Percentiles rank a stretch among this genome's conserved stretches.
Conservation (phyloP, 192 early-diverging fungal species). For the Umbelopsis sp. region DNA sequence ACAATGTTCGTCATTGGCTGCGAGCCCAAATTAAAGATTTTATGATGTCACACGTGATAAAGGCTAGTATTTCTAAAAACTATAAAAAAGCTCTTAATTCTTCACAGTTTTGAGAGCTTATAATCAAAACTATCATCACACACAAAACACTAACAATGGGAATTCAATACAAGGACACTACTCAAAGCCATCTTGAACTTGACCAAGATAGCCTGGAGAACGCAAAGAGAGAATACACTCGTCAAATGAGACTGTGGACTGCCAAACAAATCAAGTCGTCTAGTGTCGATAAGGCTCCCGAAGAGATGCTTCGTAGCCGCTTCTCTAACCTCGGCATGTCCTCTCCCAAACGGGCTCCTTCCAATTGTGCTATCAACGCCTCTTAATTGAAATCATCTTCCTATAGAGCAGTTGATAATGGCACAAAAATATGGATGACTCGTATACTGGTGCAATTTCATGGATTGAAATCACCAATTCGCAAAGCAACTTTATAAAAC, state of each 20-base stretch:
- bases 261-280: not conserved
- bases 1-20: not conserved
- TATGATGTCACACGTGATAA: conserved; percentile 20
- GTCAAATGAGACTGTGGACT: conserved; percentile 12
- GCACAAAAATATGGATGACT: too few species aligned
- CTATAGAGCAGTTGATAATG: too few species aligned
- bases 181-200: not conserved
- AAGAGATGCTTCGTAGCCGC: not conserved
- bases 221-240: conserved; percentile 16
- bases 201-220: not conserved
- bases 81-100: not conserved
- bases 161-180: not conserved
- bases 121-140: not conserved
- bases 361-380: too few species aligned
- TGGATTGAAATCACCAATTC: too few species aligned
- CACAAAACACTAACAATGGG: not conserved
- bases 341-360: too few species aligned
- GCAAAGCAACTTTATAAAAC: too few species aligned
- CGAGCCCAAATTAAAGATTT: not conserved
- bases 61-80: not conserved
- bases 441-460: too few species aligned
- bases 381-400: too few species aligned
- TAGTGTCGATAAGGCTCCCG: not conserved
- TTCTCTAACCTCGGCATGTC: too few species aligned
- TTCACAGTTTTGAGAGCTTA: not conserved